A percentile compares a stretch with the other conserved stretches of the same genome.
These are phyloP conservation scores for Eucalyptus lansdowneana DNA, from an alignment of 345 rosid species.

Conservation along the genomic window DNA sequence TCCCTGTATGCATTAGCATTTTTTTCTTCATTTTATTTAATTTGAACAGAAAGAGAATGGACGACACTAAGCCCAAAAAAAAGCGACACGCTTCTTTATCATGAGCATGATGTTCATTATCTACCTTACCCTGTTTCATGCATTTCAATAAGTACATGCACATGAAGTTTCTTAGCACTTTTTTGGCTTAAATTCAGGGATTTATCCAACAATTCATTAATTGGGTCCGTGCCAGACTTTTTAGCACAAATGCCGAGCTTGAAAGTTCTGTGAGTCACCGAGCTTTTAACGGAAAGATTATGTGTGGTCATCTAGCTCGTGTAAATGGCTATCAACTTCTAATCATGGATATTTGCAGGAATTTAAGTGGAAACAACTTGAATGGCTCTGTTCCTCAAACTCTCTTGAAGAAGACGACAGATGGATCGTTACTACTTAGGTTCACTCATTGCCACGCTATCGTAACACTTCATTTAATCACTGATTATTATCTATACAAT, in stretches of 20 bases:
- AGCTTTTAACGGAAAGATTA: neutral
- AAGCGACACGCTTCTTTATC: neutral
- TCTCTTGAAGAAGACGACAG: conserved; percentile 14
- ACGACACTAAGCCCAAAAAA: neutral
- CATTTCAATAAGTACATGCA: neutral
- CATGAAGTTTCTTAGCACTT: neutral
- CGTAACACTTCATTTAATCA: neutral
- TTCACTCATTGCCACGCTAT: neutral
- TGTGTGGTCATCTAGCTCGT: neutral
- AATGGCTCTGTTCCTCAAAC: conserved; percentile 22
- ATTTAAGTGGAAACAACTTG: conserved; percentile 24
- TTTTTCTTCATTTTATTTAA: neutral
- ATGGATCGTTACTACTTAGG: conserved; percentile 1
- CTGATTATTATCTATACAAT: too few relatives aligned
- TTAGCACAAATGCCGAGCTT: conserved; percentile 16
- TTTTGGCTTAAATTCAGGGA: conserved; percentile 21
- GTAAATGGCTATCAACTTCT: neutral
- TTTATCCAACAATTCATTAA: conserved; percentile 38
- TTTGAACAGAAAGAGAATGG: neutral
- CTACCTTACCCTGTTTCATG: neutral
- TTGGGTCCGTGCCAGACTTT: conserved; percentile 28
- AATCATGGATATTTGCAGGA: conserved; percentile 1
- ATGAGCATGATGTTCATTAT: neutral
- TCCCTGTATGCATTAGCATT: conserved; percentile 18
- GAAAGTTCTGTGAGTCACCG: conserved; percentile 11